Conservation (phyloP, 2,329 filamentous ascomycete species). For the Albifimbria verrucaria region DNA sequence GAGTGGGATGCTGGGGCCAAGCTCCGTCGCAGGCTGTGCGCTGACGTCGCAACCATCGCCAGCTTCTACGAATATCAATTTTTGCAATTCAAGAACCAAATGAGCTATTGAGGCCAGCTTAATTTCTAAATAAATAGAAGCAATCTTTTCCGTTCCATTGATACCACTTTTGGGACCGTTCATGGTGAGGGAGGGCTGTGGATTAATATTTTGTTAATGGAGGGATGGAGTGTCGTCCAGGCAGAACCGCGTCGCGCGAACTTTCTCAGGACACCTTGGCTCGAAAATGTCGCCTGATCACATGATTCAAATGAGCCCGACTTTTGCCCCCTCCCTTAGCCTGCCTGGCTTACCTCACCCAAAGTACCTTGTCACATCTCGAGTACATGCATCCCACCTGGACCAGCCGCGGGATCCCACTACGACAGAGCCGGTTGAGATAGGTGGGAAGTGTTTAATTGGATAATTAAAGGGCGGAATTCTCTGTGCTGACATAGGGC, state of each 20-base stretch:
- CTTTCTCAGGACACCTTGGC: conserved; percentile 30
- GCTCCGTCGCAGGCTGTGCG: conserved; percentile 15
- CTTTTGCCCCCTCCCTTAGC: background rate
- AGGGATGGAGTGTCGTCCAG: conserved; percentile 36
- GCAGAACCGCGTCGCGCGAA: conserved; percentile 43
- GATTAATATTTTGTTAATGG: conserved; percentile 19
- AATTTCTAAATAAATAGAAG: conserved; percentile 9
- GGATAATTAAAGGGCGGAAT: no score
- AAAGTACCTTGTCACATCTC: background rate
- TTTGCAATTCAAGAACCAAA: conserved; percentile 17
- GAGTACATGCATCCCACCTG: background rate
- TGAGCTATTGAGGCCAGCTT: conserved; percentile 15
- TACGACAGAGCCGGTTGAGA: conserved; percentile 6
- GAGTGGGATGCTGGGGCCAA: background rate
- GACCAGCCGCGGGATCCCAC: conserved; percentile 8
- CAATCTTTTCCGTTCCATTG: conserved; percentile 8
- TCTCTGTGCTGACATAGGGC: no score
- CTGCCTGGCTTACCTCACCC: background rate
- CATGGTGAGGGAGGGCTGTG: conserved; percentile 23
- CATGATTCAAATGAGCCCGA: conserved; percentile 28
- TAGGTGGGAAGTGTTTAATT: no score
- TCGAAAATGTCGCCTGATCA: conserved; percentile 42
- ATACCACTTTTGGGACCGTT: conserved; percentile 7
- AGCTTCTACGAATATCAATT: conserved; percentile 5
- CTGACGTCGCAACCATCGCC: conserved; percentile 12